Evolutionary conservation across 441 rosid species (phyloP).

Genomic region (Daphne laureola): DNA sequence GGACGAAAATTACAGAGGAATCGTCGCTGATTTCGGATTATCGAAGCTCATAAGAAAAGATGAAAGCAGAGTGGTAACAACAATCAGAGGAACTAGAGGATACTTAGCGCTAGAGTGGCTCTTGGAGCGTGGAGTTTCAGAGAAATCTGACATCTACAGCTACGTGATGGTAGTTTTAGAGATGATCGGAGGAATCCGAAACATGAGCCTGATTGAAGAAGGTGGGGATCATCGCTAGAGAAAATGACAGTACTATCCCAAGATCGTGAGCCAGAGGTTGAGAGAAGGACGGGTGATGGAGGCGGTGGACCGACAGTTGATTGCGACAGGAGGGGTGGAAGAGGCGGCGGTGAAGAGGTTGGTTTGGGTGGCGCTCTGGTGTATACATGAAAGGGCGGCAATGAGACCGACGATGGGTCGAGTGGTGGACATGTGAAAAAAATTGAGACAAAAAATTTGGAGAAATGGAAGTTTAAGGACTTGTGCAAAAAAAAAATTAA

Average conservation of each 20-base stretch:
- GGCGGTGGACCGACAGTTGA: conserved; percentile 46
- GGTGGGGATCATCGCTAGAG: conserved; percentile 26
- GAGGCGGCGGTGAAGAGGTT: conserved; percentile 53
- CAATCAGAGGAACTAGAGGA: conserved; percentile 69
- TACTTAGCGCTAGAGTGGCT: conserved; percentile 91
- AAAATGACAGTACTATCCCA: conserved; percentile 64
- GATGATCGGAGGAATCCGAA: conserved; percentile 68
- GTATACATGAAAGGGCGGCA: conserved; percentile 64
- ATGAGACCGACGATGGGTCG: conserved; percentile 59
- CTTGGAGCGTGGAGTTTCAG: conserved; percentile 55
- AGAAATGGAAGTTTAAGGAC: too few relatives aligned
- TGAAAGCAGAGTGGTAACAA: conserved; percentile 59
- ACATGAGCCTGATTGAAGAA: conserved; percentile 31
- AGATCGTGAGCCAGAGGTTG: conserved; percentile 48
- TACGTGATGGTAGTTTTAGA: conserved; percentile 76
- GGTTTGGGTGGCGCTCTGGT: conserved; percentile 71
- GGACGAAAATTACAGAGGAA: conserved; percentile 52
- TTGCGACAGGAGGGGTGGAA: conserved; percentile 33
- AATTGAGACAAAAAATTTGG: too few relatives aligned
- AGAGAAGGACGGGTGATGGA: conserved; percentile 59
- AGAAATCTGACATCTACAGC: conserved; percentile 74
- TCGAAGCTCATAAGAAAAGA: conserved; percentile 65
- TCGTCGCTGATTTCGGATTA: conserved; percentile 72
- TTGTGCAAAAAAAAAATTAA: too few relatives aligned
- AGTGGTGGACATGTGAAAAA: conserved; percentile 83